Percentiles rank a stretch among this genome's conserved stretches.
phyloP scores from a whole-genome alignment of 192 early-diverging fungal genomes.

The Anaeromyces robustus region DNA sequence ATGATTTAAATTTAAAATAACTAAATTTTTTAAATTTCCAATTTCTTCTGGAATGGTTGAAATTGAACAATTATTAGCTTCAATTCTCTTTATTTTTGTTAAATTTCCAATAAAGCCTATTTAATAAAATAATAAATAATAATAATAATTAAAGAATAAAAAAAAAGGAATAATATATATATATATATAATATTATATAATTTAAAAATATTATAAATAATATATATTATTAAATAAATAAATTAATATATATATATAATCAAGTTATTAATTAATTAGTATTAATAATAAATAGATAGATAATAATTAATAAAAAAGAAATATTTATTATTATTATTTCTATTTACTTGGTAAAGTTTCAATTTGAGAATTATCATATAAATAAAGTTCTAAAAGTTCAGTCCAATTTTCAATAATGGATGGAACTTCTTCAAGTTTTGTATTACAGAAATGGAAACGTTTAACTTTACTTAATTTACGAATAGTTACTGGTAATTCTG shows the following conservation, averaged over 20 bases:
- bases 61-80: conserved; percentile 5
- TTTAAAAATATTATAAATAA: too few relatives aligned
- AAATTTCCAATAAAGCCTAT: conserved; percentile 1
- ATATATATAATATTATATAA: too few relatives aligned
- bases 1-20: background rate
- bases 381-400: conserved; percentile 1
- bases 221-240: too few relatives aligned
- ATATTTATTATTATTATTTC: background rate
- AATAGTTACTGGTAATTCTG: background rate
- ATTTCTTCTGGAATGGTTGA: conserved; percentile 1
- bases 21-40: background rate
- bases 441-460: conserved; percentile 1
- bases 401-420: conserved; percentile 1
- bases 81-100: background rate
- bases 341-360: conserved; percentile 1
- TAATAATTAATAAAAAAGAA: too few relatives aligned
- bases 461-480: background rate
- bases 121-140: background rate
- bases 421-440: conserved; percentile 4
- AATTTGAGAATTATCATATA: conserved; percentile 8
- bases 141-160: background rate
- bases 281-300: too few relatives aligned
- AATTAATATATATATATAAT: too few relatives aligned
- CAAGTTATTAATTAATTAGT: too few relatives aligned
- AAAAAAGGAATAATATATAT: too few relatives aligned